A percentile compares a stretch with the other conserved stretches of the same genome.
Conservation (phyloP, 768 basidiomycete genomes). For the Phylloporus rhodoxanthus region DNA sequence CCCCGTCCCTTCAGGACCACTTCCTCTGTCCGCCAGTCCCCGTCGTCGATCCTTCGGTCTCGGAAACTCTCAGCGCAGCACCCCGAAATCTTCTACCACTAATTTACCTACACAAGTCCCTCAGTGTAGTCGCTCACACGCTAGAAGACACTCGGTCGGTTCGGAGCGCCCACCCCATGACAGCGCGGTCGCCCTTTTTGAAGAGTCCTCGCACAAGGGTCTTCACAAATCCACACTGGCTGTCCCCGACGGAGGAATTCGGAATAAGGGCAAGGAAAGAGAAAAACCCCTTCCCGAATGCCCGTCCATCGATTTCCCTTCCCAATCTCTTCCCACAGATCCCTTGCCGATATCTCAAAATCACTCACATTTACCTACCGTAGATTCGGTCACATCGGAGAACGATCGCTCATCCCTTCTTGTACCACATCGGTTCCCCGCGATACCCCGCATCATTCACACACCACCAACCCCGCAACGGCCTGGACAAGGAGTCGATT, state of each 20-base stretch:
- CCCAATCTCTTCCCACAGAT: conserved; percentile 19
- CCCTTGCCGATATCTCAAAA: conserved; percentile 13
- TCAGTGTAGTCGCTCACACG: conserved; percentile 19
- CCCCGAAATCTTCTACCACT: conserved; percentile 27
- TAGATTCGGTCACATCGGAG: conserved; percentile 23
- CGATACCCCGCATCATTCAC: conserved; percentile 32
- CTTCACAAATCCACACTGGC: conserved; percentile 9
- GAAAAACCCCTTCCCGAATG: conserved; percentile 10
- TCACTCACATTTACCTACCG: conserved; percentile 20
- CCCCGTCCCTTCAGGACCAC: conserved; percentile 26
- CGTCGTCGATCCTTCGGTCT: conserved; percentile 31
- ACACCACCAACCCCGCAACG: conserved; percentile 35
- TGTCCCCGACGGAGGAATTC: conserved; percentile 10
- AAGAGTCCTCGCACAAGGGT: conserved; percentile 16
- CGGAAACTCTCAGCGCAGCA: conserved; percentile 22
- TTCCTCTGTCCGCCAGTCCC: conserved; percentile 31
- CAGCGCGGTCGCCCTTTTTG: conserved; percentile 30
- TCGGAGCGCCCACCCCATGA: conserved; percentile 30
- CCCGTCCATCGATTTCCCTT: conserved; percentile 15
- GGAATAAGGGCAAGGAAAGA: conserved; percentile 27
- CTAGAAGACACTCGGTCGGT: conserved; percentile 24
- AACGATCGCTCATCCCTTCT: conserved; percentile 25
- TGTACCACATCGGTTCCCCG: conserved; percentile 21
- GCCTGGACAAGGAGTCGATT: conserved; percentile 12
- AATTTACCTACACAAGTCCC: conserved; percentile 19